These are phyloP conservation scores for Candida neerlandica DNA, from an alignment of 1,139 yeast species.

Conservation along the genomic window DNA sequence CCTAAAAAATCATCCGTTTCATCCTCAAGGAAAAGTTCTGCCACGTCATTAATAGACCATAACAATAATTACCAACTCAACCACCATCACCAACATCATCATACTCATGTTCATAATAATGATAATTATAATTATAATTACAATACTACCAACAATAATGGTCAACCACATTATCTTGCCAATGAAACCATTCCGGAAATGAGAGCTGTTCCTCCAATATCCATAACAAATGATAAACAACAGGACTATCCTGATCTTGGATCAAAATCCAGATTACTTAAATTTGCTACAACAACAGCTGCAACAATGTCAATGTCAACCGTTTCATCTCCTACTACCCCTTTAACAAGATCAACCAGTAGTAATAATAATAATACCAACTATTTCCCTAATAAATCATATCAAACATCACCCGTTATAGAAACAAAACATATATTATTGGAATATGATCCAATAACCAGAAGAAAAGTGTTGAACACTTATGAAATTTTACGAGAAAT, in stretches of 20 bases:
- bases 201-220: not conserved
- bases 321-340: slow-evolving; percentile 3
- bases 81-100: too few species aligned
- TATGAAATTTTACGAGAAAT: slow-evolving; percentile 87
- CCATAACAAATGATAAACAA: not conserved
- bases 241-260: not conserved
- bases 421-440: slow-evolving; percentile 82
- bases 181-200: slow-evolving; percentile 4
- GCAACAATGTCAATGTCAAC: slow-evolving; percentile 1
- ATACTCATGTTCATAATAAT: not conserved
- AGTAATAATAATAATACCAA: slow-evolving; percentile 3
- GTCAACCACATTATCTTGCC: not conserved
- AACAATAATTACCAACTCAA: not conserved
- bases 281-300: not conserved
- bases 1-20: slow-evolving; percentile 25
- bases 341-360: not conserved
- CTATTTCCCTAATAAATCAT: slow-evolving; percentile 11
- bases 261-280: not conserved
- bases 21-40: slow-evolving; percentile 21
- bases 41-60: slow-evolving; percentile 16
- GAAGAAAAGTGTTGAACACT: slow-evolving; percentile 82
- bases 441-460: slow-evolving; percentile 87
- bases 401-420: slow-evolving; percentile 49
- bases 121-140: not conserved
- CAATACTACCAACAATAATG: not conserved